These are phyloP conservation scores for Hypsizygus ulmarius DNA, from an alignment of 1,284 basidiomycete genomes.

Conservation along the genomic window DNA sequence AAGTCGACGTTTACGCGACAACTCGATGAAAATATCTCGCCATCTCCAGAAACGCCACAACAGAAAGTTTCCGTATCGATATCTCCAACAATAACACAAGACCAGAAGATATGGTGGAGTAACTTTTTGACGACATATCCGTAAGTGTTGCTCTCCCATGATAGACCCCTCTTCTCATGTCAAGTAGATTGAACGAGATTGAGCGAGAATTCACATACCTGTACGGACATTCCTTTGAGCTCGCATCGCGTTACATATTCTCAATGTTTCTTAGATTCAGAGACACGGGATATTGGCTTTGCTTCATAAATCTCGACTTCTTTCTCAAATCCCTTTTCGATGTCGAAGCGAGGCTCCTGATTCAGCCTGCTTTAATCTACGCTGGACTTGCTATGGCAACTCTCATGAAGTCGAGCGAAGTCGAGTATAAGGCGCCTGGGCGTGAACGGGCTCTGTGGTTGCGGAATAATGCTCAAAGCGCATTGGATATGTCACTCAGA, in stretches of 20 bases:
- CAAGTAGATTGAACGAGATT: conserved; percentile 50
- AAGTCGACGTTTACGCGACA: conserved; percentile 35
- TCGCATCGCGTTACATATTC: not conserved
- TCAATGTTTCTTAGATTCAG: conserved; percentile 11
- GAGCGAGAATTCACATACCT: conserved; percentile 52
- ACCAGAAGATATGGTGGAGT: conserved; percentile 63
- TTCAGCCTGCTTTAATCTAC: conserved; percentile 70
- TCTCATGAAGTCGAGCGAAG: conserved; percentile 70
- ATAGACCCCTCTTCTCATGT: conserved; percentile 2
- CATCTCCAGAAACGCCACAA: conserved; percentile 27
- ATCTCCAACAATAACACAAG: conserved; percentile 41
- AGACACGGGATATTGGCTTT: conserved; percentile 56
- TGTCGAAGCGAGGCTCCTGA: conserved; percentile 45
- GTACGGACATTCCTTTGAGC: conserved; percentile 35
- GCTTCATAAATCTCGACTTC: conserved; percentile 57
- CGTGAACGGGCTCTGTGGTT: conserved; percentile 52
- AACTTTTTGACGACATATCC: conserved; percentile 50
- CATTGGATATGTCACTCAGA: conserved; percentile 51
- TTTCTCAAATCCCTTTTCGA: conserved; percentile 54
- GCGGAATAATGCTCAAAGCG: conserved; percentile 51
- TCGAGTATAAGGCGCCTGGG: conserved; percentile 51
- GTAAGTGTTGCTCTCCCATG: conserved; percentile 25
- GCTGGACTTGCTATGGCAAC: conserved; percentile 67
- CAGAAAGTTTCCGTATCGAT: conserved; percentile 36
- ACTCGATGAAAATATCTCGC: conserved; percentile 35